These are phyloP conservation scores for Aspergillus conjunctus DNA, from an alignment of 495 filamentous ascomycete genomes.

Conservation along the genomic window DNA sequence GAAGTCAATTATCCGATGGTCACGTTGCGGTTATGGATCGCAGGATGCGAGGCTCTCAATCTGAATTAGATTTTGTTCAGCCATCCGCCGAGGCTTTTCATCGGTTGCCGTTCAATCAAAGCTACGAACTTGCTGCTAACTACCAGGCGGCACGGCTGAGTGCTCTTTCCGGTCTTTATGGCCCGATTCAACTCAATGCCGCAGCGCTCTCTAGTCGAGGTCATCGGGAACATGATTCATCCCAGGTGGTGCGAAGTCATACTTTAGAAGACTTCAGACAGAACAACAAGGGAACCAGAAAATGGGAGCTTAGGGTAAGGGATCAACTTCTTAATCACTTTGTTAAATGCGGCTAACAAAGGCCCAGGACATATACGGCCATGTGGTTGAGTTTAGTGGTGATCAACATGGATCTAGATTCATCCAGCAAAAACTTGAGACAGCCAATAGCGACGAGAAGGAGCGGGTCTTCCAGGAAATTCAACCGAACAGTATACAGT, in stretches of 20 bases:
- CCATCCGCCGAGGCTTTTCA: conserved; percentile 37
- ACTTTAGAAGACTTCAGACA: conserved; percentile 79
- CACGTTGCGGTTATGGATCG: conserved; percentile 48
- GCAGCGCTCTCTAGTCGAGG: conserved; percentile 49
- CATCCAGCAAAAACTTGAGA: conserved; percentile 92
- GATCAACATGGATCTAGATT: conserved; percentile 96
- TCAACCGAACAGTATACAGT: conserved; percentile 73
- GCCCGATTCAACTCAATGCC: conserved; percentile 32
- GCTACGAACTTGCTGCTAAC: conserved; percentile 33
- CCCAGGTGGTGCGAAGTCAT: conserved; percentile 66
- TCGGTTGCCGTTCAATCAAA: conserved; percentile 41
- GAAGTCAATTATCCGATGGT: conserved; percentile 41
- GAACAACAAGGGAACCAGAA: conserved; percentile 73
- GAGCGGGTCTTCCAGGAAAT: conserved; percentile 92
- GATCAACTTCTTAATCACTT: not conserved
- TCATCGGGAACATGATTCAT: conserved; percentile 65
- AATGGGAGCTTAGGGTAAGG: conserved; percentile 79
- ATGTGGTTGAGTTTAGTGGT: conserved; percentile 92
- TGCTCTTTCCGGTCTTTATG: conserved; percentile 39
- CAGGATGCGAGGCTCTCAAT: conserved; percentile 50
- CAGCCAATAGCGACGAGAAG: conserved; percentile 95
- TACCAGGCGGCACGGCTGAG: conserved; percentile 39
- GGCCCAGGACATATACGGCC: conserved; percentile 77
- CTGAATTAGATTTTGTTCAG: conserved; percentile 51
- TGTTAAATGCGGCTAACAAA: conserved; percentile 19